A percentile compares a stretch with the other conserved stretches of the same genome.
Evolutionary conservation across 75 land plant genomes (phyloP).

Genomic region (Ceratopteris richardii): DNA sequence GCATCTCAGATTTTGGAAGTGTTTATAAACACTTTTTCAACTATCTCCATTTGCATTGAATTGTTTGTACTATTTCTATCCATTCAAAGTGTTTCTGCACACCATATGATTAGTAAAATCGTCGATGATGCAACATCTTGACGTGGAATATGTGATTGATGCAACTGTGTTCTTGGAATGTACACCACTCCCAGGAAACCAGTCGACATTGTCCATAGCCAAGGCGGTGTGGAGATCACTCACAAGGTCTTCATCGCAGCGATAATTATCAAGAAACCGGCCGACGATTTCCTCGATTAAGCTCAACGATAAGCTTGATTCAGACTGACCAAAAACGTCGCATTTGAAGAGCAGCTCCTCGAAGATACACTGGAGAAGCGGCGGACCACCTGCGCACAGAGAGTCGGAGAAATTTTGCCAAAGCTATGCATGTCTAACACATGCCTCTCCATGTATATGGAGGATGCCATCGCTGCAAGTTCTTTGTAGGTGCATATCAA

Average conservation of each 20-base stretch:
- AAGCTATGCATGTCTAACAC: constrained; percentile 6
- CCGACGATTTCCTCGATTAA: background rate
- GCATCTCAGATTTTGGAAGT: too few relatives aligned
- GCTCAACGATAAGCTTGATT: background rate
- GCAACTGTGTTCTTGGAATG: too few relatives aligned
- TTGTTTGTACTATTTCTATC: too few relatives aligned
- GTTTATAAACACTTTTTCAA: too few relatives aligned
- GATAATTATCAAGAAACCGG: constrained; percentile 5
- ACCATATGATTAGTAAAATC: too few relatives aligned
- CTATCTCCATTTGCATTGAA: too few relatives aligned
- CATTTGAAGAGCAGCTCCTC: background rate
- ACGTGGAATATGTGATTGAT: too few relatives aligned
- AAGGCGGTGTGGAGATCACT: background rate
- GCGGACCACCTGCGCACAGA: constrained; percentile 2
- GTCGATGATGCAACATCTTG: too few relatives aligned
- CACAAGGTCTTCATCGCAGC: background rate
- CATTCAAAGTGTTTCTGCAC: too few relatives aligned
- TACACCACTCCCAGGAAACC: background rate
- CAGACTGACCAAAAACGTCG: background rate
- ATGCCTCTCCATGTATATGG: background rate
- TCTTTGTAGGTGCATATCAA: constrained; percentile 3
- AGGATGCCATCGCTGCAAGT: constrained; percentile 6
- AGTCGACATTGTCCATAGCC: background rate
- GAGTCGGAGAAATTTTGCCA: background rate
- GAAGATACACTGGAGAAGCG: background rate